Base-by-base conservation (phyloP, 2,329 filamentous ascomycete genomes). In the Microcyclospora tardicrescens region DNA sequence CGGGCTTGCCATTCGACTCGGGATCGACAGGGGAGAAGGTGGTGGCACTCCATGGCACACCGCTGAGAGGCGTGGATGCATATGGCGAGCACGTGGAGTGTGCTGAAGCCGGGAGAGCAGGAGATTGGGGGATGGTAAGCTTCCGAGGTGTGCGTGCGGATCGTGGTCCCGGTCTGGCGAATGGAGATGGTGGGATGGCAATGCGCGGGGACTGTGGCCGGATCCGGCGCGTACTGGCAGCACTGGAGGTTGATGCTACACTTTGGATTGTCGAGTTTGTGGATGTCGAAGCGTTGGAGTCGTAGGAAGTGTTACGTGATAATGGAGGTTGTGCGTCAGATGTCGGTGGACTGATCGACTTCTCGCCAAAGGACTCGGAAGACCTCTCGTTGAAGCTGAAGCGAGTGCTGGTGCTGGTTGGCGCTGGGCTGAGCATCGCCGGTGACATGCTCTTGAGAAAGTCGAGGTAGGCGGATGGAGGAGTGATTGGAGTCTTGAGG, bases 391-490 rank as follows among this genome's bases (percentile, higher is more conserved):
- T 57, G 50, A 68, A 68, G 49, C 61, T 64, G 50, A 69, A 68
- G 44, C 55, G 59, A 57, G 51, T 68, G 46, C 73, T 72, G 51
- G 69, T 70, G 36, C 66, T 64, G 31, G 78, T 72, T 35, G 74
- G 68, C 34, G 74, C 64, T 8, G 83, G 82, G 46, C 79, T 85
- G 56, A 78, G 75, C 42, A 86, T 69, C 13, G 80, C 68, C 1
- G 74, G 73, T 1, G 74, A 80, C 63, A 93, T 77, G 43, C 79
- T 78, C 64, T 86, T 89, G 46, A 96, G 77, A 57, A 95, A 96
- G 56, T 96, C 86, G 49, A 84, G 81, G 59, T 96, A 96, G 41
- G 89, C 87, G 15, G 75, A 70, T 2, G 89, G 89, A 37, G 89
- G 89, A 37, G 83, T 93, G 60, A 96, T 93, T 35, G 87, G 87